A percentile compares a stretch with the other conserved stretches of the same genome.
phyloP scores from a whole-genome alignment of 305 asterid species.

The Plantago coronopus region DNA sequence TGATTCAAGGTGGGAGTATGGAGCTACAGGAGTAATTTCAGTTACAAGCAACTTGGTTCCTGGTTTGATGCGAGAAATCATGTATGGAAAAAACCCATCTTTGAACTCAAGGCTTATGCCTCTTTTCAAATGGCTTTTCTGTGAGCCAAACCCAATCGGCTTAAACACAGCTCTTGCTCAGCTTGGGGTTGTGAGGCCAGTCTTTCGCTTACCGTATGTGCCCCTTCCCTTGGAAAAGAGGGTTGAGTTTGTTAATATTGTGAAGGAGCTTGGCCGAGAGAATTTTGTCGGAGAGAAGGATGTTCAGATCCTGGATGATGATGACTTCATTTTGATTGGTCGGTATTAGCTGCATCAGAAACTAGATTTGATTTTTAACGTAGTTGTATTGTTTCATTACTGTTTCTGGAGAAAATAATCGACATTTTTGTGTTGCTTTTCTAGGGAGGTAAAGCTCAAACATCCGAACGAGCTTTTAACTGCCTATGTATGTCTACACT shows the following conservation, averaged over 20 bases:
- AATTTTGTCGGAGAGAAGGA: constrained; percentile 78
- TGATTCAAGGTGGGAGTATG: constrained; percentile 83
- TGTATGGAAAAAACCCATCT: constrained; percentile 67
- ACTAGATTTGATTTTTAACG: constrained; percentile 6
- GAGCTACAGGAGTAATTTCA: constrained; percentile 76
- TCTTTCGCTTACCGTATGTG: constrained; percentile 79
- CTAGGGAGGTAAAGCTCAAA: constrained; percentile 18
- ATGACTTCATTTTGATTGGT: constrained; percentile 67
- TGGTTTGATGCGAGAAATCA: constrained; percentile 66
- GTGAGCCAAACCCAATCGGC: constrained; percentile 82
- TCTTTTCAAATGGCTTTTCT: constrained; percentile 72
- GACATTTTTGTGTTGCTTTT: constrained; percentile 14
- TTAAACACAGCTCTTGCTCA: constrained; percentile 91
- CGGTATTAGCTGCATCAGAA: constrained; percentile 50
- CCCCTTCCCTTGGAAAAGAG: constrained; percentile 79
- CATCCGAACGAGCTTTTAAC: constrained; percentile 9
- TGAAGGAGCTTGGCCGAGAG: constrained; percentile 70
- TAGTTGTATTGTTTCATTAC: constrained; percentile 11
- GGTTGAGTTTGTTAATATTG: constrained; percentile 76
- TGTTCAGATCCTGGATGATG: constrained; percentile 62
- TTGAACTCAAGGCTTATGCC: constrained; percentile 61
- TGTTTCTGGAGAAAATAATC: constrained; percentile 15
- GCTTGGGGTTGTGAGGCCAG: constrained; percentile 86
- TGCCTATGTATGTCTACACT: constrained; percentile 5
- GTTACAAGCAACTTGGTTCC: constrained; percentile 90